Conservation (phyloP, 805 yeast genomes). For the Diddensiella santjacobensis region DNA sequence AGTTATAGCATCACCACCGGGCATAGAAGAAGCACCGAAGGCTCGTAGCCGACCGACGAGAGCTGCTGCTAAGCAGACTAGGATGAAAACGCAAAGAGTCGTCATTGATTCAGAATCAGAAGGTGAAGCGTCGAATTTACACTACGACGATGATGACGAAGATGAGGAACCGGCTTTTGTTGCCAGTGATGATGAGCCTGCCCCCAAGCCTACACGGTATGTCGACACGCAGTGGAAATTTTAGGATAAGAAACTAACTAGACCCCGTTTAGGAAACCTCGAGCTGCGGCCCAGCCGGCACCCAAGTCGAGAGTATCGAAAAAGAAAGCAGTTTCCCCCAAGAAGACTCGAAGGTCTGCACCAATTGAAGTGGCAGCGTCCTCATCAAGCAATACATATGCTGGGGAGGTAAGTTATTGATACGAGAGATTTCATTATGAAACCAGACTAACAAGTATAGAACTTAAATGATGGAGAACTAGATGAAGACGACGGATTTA, state of each 20-base stretch:
- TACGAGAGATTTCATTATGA: too few species aligned
- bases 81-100: too few species aligned
- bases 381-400: background rate
- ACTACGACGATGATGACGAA: slow-evolving; percentile 3
- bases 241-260: background rate
- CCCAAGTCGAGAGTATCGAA: background rate
- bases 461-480: background rate
- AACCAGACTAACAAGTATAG: background rate
- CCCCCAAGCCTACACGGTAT: background rate
- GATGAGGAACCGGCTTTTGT: slow-evolving; percentile 3
- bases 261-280: too few species aligned
- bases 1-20: too few species aligned
- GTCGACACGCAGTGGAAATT: background rate
- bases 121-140: too few species aligned
- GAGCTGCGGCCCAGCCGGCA: too few species aligned
- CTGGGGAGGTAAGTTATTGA: slow-evolving; percentile 1
- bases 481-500: slow-evolving; percentile 22
- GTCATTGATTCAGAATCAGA: background rate
- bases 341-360: background rate
- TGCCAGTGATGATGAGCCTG: background rate
- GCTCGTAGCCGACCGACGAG: too few species aligned
- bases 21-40: too few species aligned
- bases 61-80: too few species aligned
- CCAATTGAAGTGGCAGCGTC: background rate
- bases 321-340: background rate